Base-by-base conservation (phyloP, 163 green algal species). In the Coccomyxa subellipsoidea region DNA sequence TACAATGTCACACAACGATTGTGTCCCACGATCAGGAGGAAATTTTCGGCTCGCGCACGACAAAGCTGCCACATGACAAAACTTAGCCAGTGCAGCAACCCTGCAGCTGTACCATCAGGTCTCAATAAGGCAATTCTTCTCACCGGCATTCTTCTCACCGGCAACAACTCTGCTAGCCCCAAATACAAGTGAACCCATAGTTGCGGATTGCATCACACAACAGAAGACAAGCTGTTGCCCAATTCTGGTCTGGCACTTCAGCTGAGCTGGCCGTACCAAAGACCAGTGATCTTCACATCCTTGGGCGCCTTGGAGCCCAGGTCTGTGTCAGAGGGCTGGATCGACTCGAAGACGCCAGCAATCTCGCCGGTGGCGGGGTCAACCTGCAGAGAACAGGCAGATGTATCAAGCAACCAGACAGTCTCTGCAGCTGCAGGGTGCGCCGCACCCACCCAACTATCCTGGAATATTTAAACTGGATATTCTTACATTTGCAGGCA, bases 241-340 rank as follows among this genome's bases (percentile, higher is more conserved):
- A 18, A 59, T 27, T 6, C 47, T 7, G 47, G 23, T 18, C 21
- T 27, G 23, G 47, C 47, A 21, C 15, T 59, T 59, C 47, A 80
- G 39, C 76, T 82, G 31, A 95, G 83, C 84, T 94, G 90, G 29
- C 80, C 93, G 80, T 97, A 98, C 93, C 94, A 98, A 66, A 96
- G 80, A 79, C 96, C 96, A 15, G 94, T 96, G 90, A 99, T 97
- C 93, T 99, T 99, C 29, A 99, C 89, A 79, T 99, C 96, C 94
- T 99, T 99, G 83, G 96, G 95, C 53, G 91, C 90, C 94, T 99
- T 99, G 85, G 96, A 90, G 72, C 96, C 96, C 84, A 99, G 88
- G 85, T 99, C 96, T 82, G 96, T 99, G 90, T 99, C 96, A 40
- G 95, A 98, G 54, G 96, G 96, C 94, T 99, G 96, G 84, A 99